Base-by-base conservation (phyloP, 768 basidiomycete genomes). In the Mrakia gelida region DNA sequence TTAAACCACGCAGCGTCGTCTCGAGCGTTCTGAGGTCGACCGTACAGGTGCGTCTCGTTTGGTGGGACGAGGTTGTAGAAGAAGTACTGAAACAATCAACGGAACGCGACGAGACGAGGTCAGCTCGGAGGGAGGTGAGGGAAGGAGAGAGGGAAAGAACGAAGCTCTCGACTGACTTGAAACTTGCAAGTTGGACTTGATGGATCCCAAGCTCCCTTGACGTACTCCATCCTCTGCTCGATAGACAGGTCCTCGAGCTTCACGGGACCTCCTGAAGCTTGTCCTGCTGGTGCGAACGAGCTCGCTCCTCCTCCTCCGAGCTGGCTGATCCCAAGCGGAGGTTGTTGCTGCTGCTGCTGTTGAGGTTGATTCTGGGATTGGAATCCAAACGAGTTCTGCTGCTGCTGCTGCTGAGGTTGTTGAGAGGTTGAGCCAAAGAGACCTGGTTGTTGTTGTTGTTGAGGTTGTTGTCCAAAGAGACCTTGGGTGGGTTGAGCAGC, bases 51-150 rank as follows among this genome's bases (percentile, higher is more conserved):
- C 7, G 82, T 78, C 34, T 82, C 82, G 16, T 82, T 82, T 28
- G 82, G 79, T 28, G 82, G 83, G 7, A 84, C 84, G 9, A 83
- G 81, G 72, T 83, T 84, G 75, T 82, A 83, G 79, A 84, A 83
- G 79, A 82, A 84, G 71, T 81, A 82, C 84, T 84, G 67, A n/a
- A 61, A 32, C 4, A 18, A 11, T 11, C 41, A 59, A 63, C 28
- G 26, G 4, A 75, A 61, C 2, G 15, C 1, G 45, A 26, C 11
- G 49, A 52, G 56, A 30, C 41, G 28, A 62, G 71, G 73, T 61
- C 34, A 73, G 73, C 26, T 59, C 71, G n/a, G n/a, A n/a, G n/a
- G n/a, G n/a, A n/a, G n/a, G n/a, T n/a, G 59, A 54, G 28, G 2
- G 54, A 45, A 49, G 74, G 38, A 52, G 34, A 28, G 54, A 41